Evolutionary conservation across 1,284 basidiomycete genomes (phyloP), one percentile per base, ranked within the genome.

Genomic region (Leccinum pachyderme): DNA sequence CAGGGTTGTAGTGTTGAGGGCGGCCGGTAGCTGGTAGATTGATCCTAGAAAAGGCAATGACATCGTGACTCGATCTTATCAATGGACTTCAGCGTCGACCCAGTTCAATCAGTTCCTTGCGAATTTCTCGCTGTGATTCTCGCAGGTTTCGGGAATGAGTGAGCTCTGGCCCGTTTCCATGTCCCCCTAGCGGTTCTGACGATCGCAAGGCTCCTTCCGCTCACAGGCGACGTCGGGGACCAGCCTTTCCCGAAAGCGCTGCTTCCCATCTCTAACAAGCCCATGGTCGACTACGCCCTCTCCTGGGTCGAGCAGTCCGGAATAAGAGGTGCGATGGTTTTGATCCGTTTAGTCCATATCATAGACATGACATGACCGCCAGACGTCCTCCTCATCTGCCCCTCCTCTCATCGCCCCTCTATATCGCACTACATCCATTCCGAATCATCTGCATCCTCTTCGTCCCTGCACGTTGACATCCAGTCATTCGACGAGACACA

Each of bases 331-430:
- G 57, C 55, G 75, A 68, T 31, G 9, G n/a, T 47, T 46, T 47
- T 31, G 12, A 59, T 32, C 47, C 37, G 39, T 43, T 57, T 59
- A 18, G 37, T 15, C 13, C 43, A 50, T 24, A 50, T 54, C 54
- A 56, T 49, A 52, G 41, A 55, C 55, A 25, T 31, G 41, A 55
- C 55, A 25, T 31, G 15, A 35, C 12, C 35, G 31, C 31, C 58
- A 96, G 93, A 95, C 71, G 84, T 95, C 44, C 79, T 95, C 25
- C 77, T 96, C 55, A 86, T 96, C 60, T 91, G 91, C 60, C 92
- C 93, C 18, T 76, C 87, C 9, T 74, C 81, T 3, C 89, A 92
- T 66, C 83, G 88, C 11, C 76, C 82, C 2, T 78, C 86, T 2
- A 84, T 95, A 61, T 87, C 89, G 15, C 87, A 94, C 65, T 87